These are phyloP conservation scores for Endoconidiophora laricicola DNA, from an alignment of 2,329 filamentous ascomycete species.

Conservation along the genomic window DNA sequence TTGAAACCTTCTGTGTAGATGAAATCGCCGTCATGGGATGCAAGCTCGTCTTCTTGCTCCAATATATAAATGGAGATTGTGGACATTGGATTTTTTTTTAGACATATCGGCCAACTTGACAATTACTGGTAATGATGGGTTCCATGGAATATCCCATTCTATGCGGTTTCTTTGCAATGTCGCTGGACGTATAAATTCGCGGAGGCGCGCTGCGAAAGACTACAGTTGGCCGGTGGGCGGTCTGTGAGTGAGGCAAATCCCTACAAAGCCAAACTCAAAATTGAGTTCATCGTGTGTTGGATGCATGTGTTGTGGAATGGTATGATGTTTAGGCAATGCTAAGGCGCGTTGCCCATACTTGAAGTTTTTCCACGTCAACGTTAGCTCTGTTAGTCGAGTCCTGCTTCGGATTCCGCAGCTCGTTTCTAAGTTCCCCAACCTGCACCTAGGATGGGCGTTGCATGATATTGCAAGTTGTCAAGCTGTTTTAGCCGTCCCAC, in stretches of 20 bases:
- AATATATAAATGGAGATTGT: neutral
- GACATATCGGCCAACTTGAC: neutral
- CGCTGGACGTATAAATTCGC: neutral
- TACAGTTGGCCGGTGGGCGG: neutral
- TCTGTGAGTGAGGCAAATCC: no score
- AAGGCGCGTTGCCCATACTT: neutral
- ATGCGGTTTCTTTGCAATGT: neutral
- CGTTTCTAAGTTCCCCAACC: no score
- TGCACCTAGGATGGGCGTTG: neutral
- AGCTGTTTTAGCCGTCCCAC: neutral
- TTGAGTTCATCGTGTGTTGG: no score
- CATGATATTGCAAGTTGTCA: neutral
- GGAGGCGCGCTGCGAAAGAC: neutral
- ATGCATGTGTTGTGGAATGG: no score
- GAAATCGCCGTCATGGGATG: neutral
- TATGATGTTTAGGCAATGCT: neutral
- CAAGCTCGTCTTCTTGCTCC: neutral
- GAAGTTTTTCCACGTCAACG: neutral
- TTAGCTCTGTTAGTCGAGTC: neutral
- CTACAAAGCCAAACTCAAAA: no score
- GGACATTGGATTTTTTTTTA: neutral
- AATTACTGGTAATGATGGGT: neutral
- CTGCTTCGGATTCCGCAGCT: no score
- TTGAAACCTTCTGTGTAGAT: neutral
- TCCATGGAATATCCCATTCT: neutral